Percentiles rank a stretch among this genome's conserved stretches.
These are phyloP conservation scores for Hypomyces rosellus DNA, from an alignment of 2,329 filamentous ascomycete genomes.

Conservation along the genomic window DNA sequence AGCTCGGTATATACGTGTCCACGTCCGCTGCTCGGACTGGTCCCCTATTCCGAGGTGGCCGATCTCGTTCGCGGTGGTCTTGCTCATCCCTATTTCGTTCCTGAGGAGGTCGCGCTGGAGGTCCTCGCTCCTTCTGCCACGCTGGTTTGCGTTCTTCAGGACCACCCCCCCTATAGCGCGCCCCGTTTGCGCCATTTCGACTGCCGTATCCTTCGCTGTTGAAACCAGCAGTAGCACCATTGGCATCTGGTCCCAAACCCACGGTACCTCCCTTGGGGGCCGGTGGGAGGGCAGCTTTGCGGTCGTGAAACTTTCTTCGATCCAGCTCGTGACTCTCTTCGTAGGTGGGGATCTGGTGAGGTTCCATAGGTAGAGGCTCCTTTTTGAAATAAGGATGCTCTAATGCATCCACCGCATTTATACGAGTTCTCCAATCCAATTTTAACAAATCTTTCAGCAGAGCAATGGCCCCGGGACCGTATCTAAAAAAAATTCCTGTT, in stretches of 20 bases:
- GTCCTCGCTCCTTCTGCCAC: slow-evolving; percentile 48
- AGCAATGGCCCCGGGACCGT: slow-evolving; percentile 66
- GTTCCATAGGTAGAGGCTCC: slow-evolving; percentile 68
- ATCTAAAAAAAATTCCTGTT: slow-evolving; percentile 33
- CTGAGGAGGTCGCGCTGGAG: slow-evolving; percentile 45
- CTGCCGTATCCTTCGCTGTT: slow-evolving; percentile 45
- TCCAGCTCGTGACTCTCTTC: slow-evolving; percentile 97
- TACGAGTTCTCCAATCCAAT: slow-evolving; percentile 80
- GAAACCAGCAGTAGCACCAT: slow-evolving; percentile 41
- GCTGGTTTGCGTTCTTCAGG: slow-evolving; percentile 45
- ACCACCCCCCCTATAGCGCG: slow-evolving; percentile 37
- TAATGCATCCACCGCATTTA: slow-evolving; percentile 91
- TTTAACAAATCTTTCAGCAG: slow-evolving; percentile 76
- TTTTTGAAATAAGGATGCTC: slow-evolving; percentile 87
- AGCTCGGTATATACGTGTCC: slow-evolving; percentile 47
- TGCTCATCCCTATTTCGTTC: slow-evolving; percentile 26
- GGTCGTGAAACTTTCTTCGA: slow-evolving; percentile 79
- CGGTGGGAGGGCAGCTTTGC: slow-evolving; percentile 77
- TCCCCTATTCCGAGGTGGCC: slow-evolving; percentile 28
- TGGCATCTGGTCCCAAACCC: slow-evolving; percentile 60
- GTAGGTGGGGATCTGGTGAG: slow-evolving; percentile 83
- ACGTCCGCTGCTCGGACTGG: slow-evolving; percentile 31
- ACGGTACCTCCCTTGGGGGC: slow-evolving; percentile 89
- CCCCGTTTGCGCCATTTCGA: slow-evolving; percentile 43
- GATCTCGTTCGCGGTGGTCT: slow-evolving; percentile 37